Evolutionary conservation across 129 eudicot genomes (phyloP), one percentile per base, ranked within the genome.

Genomic region (Tanacetum coccineum): DNA sequence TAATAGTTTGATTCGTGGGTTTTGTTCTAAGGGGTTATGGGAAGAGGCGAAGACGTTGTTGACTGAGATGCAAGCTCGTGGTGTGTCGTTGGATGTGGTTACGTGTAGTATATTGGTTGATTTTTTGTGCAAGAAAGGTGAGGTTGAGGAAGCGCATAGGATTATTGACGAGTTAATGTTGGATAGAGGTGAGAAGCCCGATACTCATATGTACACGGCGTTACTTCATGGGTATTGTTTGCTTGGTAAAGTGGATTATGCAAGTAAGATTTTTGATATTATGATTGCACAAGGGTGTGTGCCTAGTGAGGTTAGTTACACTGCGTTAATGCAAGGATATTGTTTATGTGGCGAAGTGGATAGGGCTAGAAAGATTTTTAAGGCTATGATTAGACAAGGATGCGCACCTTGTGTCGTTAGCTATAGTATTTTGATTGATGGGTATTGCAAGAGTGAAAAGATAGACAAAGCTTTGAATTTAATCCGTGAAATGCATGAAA

Each of bases 221-320:
- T 39, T 77, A 8, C 67, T 77, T 39, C 73, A 71, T 15, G 78
- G 82, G 11, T 78, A 72, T n/a, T 78, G 82, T 78, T 59, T 72
- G 45, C 5, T 20, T 20, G 70, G 78, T 14, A 67, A 72, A 72
- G 51, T 52, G 6, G 46, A 50, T 1, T 53, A 72, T 32, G 78
- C 74, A 10, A 40, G 13, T 66, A 60, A 22, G 57, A 36, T 78
- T 14, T 62, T 72, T 30, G 11, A 59, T 9, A 14, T 60, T 3
- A 78, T 77, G 77, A 65, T 71, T 58, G 49, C 57, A 9, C 70
- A 72, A 50, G 82, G 78, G 58, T 66, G 66, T 67, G 70, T 71
- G n/a, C 81, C 77, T 39, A 59, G 19, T 49, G 77, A 46, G 25
- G 3, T 71, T 1, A 77, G 77, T 47, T 77, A 58, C 56, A 77